phyloP scores from a whole-genome alignment of 1,284 basidiomycete species.

The Termitomyces sp. region DNA sequence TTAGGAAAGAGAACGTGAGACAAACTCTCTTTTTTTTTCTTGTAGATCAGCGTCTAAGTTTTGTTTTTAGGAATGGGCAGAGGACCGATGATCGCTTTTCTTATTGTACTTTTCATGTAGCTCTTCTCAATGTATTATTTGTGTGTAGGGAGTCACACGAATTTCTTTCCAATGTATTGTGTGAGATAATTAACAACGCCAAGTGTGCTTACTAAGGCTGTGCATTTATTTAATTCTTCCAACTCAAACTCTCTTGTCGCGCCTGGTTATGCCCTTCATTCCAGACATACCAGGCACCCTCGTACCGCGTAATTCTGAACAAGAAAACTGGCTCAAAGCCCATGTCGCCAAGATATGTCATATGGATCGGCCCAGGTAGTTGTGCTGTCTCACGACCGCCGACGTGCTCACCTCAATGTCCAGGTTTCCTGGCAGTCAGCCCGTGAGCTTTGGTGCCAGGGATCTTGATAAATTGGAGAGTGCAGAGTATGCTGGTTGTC shows the following conservation, averaged over 20 bases:
- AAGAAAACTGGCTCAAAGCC: slow-evolving; percentile 57
- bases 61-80: slow-evolving; percentile 74
- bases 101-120: slow-evolving; percentile 5
- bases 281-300: slow-evolving; percentile 63
- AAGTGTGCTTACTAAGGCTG: slow-evolving; percentile 11
- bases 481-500: slow-evolving; percentile 62
- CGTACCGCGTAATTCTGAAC: slow-evolving; percentile 49
- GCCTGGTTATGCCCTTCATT: slow-evolving; percentile 30
- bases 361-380: slow-evolving; percentile 52
- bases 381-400: neutral
- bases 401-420: slow-evolving; percentile 10
- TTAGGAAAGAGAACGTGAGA: slow-evolving; percentile 98
- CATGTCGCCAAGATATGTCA: slow-evolving; percentile 64
- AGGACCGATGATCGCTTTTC: slow-evolving; percentile 62
- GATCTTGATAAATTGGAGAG: slow-evolving; percentile 75
- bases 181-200: neutral
- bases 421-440: slow-evolving; percentile 92
- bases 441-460: slow-evolving; percentile 75
- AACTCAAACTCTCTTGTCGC: slow-evolving; percentile 4
- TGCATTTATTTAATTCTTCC: slow-evolving; percentile 5
- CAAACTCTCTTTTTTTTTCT: slow-evolving; percentile 4
- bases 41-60: slow-evolving; percentile 14
- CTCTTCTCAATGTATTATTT: slow-evolving; percentile 13
- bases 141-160: neutral
- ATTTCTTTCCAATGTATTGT: neutral